phyloP scores from a whole-genome alignment of 768 basidiomycete species.

The Amanita polypyramis region DNA sequence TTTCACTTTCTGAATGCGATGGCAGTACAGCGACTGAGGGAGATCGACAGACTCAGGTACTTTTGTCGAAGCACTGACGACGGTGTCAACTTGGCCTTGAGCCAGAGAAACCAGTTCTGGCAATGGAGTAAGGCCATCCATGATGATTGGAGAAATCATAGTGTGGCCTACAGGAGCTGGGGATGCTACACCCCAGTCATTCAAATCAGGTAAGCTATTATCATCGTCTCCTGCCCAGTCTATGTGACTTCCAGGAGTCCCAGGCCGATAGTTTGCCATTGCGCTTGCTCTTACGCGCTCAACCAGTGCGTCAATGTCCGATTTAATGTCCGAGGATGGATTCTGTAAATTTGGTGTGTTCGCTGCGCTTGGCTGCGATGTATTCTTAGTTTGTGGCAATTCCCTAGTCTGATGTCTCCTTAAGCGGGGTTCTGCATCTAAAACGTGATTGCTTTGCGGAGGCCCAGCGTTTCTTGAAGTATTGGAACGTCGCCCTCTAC shows the following conservation, averaged over 20 bases:
- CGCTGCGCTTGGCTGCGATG: background rate
- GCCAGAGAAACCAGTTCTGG: constrained; percentile 20
- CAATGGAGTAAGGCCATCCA: constrained; percentile 50
- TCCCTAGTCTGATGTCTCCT: constrained; percentile 15
- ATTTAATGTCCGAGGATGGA: constrained; percentile 36
- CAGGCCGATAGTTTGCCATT: constrained; percentile 56
- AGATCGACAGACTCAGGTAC: background rate
- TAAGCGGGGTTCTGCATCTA: background rate
- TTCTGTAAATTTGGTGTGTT: background rate
- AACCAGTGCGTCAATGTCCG: constrained; percentile 67
- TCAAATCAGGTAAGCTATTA: constrained; percentile 69
- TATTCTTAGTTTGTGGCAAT: constrained; percentile 6
- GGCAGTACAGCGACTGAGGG: background rate
- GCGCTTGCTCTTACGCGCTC: constrained; percentile 68
- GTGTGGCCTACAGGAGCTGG: constrained; percentile 24
- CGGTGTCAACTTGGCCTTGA: background rate
- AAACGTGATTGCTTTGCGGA: background rate
- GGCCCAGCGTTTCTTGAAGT: constrained; percentile 17
- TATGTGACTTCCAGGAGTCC: constrained; percentile 69
- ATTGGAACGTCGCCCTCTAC: constrained; percentile 42
- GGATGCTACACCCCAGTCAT: constrained; percentile 74
- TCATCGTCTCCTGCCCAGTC: constrained; percentile 90
- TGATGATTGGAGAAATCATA: constrained; percentile 58
- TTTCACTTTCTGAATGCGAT: background rate
- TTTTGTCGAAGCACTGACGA: background rate